Evolutionary conservation across 108 stramenopile genomes (phyloP).

Genomic region (Pseudonitzschia multistriata): DNA sequence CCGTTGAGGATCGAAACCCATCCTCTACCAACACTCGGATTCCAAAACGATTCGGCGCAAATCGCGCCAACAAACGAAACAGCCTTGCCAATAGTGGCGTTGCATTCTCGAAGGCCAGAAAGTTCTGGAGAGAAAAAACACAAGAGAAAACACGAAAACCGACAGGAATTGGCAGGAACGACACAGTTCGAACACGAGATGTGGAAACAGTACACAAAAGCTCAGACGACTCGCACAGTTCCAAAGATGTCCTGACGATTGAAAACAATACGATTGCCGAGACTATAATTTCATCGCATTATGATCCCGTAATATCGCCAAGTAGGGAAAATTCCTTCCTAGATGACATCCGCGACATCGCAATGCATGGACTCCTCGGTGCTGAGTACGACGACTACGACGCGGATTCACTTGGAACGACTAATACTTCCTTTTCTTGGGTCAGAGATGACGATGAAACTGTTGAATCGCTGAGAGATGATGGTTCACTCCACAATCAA

Average conservation of each 20-base stretch:
- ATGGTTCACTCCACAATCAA: not conserved
- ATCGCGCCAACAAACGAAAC: not conserved
- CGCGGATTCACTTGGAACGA: not conserved
- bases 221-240: too few species aligned
- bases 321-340: not conserved
- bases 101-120: conserved; percentile 1
- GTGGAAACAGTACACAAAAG: not conserved
- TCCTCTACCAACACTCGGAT: not conserved
- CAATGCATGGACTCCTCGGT: not conserved
- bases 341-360: not conserved
- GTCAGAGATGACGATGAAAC: conserved; percentile 7
- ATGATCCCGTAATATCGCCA: not conserved
- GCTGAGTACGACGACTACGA: not conserved
- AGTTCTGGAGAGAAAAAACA: not conserved
- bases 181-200: not conserved
- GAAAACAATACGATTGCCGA: not conserved
- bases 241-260: not conserved
- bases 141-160: not conserved
- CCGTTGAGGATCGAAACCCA: not conserved
- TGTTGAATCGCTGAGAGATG: not conserved
- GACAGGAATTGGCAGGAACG: not conserved
- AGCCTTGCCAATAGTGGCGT: conserved; percentile 2
- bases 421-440: not conserved
- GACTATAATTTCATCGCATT: not conserved
- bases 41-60: not conserved